phyloP scores from a whole-genome alignment of 2,329 filamentous ascomycete genomes.

The Reticulascus tulasneorum region DNA sequence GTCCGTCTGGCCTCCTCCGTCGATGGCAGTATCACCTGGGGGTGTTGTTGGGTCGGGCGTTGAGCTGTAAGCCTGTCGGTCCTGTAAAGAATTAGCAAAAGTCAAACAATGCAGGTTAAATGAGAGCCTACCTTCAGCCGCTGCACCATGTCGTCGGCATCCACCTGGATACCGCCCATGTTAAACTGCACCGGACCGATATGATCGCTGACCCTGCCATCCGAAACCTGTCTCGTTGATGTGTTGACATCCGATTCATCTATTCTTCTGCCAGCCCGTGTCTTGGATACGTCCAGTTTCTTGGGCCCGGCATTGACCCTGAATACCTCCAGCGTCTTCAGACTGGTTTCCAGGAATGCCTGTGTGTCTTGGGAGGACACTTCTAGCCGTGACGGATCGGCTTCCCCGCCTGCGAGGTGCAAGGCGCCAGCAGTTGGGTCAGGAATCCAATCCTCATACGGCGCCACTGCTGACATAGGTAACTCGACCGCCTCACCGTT shows the following conservation, averaged over 20 bases:
- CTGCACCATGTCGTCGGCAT: conserved; percentile 89
- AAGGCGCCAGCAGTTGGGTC: conserved; percentile 63
- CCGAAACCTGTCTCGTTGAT: conserved; percentile 25
- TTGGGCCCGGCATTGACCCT: conserved; percentile 51
- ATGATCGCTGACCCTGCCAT: conserved; percentile 64
- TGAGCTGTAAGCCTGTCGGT: conserved; percentile 51
- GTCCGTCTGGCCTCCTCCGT: conserved; percentile 41
- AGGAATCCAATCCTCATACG: conserved; percentile 76
- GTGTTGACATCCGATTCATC: conserved; percentile 18
- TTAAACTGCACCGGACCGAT: conserved; percentile 97
- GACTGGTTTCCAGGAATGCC: conserved; percentile 70
- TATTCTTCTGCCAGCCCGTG: conserved; percentile 16
- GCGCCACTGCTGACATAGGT: conserved; percentile 59
- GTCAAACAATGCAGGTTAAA: background rate
- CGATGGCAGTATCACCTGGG: conserved; percentile 26
- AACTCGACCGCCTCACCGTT: conserved; percentile 13
- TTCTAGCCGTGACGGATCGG: conserved; percentile 48
- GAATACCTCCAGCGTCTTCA: conserved; percentile 67
- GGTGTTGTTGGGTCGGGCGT: conserved; percentile 39
- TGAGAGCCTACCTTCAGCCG: conserved; percentile 64
- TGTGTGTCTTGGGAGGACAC: conserved; percentile 72
- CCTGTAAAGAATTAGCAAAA: conserved; percentile 29
- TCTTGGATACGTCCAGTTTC: conserved; percentile 17
- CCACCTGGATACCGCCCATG: conserved; percentile 94
- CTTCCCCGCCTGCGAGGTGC: conserved; percentile 46